Evolutionary conservation across 75 land plant species (phyloP).

Genomic region (Pseudotsuga menziesii): DNA sequence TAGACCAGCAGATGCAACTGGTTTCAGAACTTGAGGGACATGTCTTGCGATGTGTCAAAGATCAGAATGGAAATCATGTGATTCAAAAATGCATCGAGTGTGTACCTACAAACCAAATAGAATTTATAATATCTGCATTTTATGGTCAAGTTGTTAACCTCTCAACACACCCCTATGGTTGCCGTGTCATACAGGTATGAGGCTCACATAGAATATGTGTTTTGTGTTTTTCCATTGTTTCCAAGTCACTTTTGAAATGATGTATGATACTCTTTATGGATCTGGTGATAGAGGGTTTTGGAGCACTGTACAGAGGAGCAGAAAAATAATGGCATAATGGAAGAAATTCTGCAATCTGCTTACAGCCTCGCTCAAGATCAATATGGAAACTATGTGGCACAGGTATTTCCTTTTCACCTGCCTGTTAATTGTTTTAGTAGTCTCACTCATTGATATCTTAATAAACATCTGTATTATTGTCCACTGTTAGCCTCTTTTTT

Average conservation of each 20-base stretch:
- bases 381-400: constrained; percentile 97
- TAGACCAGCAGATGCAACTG: constrained; percentile 78
- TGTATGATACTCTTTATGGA: background rate
- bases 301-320: constrained; percentile 88
- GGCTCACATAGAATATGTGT: background rate
- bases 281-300: constrained; percentile 65
- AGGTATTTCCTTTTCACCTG: constrained; percentile 42
- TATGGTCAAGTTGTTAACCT: constrained; percentile 81
- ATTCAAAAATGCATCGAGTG: constrained; percentile 98
- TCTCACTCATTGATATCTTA: background rate
- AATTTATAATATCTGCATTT: constrained; percentile 83
- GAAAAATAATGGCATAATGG: constrained; percentile 71
- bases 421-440: background rate
- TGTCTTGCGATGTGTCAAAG: constrained; percentile 88
- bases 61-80: constrained; percentile 99
- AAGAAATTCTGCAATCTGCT: constrained; percentile 82
- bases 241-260: background rate
- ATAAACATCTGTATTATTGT: background rate
- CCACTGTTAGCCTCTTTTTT: background rate
- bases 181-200: constrained; percentile 96
- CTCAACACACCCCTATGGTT: constrained; percentile 97
- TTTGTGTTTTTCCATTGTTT: background rate
- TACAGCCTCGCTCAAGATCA: constrained; percentile 90
- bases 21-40: constrained; percentile 93
- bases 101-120: constrained; percentile 75